Conservation (phyloP, 352 stramenopile species). For the Halophytophthora polymorphica region DNA sequence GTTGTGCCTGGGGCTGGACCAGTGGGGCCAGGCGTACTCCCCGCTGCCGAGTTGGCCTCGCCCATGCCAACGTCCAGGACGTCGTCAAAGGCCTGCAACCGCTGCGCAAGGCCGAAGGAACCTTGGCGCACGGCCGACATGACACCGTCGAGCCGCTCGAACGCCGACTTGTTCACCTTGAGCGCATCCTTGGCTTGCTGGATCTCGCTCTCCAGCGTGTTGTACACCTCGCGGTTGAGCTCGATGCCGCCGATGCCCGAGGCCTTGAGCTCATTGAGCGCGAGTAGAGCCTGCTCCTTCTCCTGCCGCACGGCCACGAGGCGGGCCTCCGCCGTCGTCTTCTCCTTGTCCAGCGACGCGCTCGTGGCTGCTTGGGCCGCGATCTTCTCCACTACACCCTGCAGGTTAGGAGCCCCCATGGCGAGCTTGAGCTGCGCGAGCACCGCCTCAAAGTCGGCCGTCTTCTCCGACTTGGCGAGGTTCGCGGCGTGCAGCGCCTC, state of each 20-base stretch:
- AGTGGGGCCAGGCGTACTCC: background rate
- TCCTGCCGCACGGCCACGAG: conserved; percentile 51
- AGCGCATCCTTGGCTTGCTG: conserved; percentile 63
- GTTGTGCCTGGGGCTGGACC: conserved; percentile 1
- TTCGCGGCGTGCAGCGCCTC: conserved; percentile 64
- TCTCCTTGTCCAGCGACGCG: conserved; percentile 74
- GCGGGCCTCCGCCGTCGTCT: conserved; percentile 53
- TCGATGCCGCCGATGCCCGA: conserved; percentile 73
- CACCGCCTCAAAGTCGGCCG: conserved; percentile 64
- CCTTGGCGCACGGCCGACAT: conserved; percentile 72
- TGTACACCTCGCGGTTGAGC: conserved; percentile 80
- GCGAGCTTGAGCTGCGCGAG: conserved; percentile 63
- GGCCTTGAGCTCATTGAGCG: conserved; percentile 78
- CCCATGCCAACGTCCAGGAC: conserved; percentile 37
- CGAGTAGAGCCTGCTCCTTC: conserved; percentile 56
- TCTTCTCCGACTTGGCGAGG: conserved; percentile 62
- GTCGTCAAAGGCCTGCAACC: conserved; percentile 70
- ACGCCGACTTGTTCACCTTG: conserved; percentile 78
- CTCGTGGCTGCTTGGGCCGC: conserved; percentile 50
- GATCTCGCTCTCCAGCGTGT: conserved; percentile 73
- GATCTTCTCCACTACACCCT: conserved; percentile 74
- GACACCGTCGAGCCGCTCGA: conserved; percentile 70
- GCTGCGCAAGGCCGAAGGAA: conserved; percentile 64
- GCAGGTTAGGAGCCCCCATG: conserved; percentile 47
- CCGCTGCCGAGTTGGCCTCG: conserved; percentile 9